phyloP scores from a whole-genome alignment of 495 filamentous ascomycete species.

The Usnea hakonensis region DNA sequence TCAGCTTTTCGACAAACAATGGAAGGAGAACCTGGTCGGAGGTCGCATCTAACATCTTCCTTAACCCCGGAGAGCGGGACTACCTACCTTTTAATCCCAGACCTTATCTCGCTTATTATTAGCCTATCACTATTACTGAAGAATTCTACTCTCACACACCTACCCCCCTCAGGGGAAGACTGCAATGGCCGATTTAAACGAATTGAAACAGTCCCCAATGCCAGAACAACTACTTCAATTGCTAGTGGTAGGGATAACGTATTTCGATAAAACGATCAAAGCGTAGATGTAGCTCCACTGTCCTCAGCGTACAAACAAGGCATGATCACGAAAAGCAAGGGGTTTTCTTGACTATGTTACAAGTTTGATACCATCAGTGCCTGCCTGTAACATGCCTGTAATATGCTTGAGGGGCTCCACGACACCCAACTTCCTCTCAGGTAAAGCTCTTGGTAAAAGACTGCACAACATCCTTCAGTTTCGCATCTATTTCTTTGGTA shows the following conservation, averaged over 20 bases:
- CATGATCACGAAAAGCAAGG: not conserved
- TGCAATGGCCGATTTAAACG: not conserved
- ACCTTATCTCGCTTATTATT: no score
- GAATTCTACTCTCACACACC: not conserved
- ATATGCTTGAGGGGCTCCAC: not conserved
- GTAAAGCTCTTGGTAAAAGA: slow-evolving; percentile 92
- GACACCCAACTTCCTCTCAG: slow-evolving; percentile 19
- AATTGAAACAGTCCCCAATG: slow-evolving; percentile 1
- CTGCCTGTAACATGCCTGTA: not conserved
- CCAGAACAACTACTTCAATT: slow-evolving; percentile 5
- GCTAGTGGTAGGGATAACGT: not conserved
- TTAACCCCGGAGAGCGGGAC: no score
- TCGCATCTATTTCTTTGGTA: slow-evolving; percentile 87
- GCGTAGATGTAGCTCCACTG: not conserved
- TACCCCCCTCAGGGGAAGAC: not conserved
- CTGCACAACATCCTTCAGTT: slow-evolving; percentile 69
- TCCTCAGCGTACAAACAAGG: not conserved
- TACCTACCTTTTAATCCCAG: no score
- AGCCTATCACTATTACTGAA: no score
- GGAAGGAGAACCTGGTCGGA: no score
- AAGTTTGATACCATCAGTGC: slow-evolving; percentile 5
- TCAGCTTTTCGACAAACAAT: no score
- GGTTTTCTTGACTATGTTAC: slow-evolving; percentile 15
- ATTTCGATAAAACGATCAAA: not conserved
- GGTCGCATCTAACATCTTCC: no score